phyloP scores from a whole-genome alignment of 352 stramenopile genomes.

The Pythium graminicola region DNA sequence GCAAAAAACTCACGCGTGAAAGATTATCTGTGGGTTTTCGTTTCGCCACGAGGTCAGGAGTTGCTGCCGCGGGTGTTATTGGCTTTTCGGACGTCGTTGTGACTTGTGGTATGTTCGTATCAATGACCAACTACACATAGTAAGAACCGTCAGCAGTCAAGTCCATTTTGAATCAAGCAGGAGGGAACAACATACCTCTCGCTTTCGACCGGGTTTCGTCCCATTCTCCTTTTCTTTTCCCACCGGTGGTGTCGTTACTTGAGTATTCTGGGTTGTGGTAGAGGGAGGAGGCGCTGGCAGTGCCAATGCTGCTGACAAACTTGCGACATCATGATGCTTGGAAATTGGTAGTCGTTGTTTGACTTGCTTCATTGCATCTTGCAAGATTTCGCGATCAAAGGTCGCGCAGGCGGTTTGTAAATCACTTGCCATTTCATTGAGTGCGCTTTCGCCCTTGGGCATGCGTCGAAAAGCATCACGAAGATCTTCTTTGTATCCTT shows the following conservation, averaged over 20 bases:
- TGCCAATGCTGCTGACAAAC: not conserved
- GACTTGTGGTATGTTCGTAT: slow-evolving; percentile 3
- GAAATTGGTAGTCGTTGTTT: slow-evolving; percentile 35
- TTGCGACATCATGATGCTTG: slow-evolving; percentile 26
- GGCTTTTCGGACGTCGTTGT: not conserved
- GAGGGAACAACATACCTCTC: slow-evolving; percentile 8
- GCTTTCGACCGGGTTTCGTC: slow-evolving; percentile 12
- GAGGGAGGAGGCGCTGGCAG: not conserved
- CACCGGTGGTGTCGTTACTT: not conserved
- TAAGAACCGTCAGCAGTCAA: not conserved
- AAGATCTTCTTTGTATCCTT: slow-evolving; percentile 34
- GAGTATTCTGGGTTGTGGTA: not conserved
- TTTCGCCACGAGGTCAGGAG: slow-evolving; percentile 23
- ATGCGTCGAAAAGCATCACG: slow-evolving; percentile 25
- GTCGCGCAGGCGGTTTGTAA: slow-evolving; percentile 6
- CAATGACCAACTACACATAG: slow-evolving; percentile 11
- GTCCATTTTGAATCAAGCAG: not conserved
- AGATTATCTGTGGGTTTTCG: slow-evolving; percentile 21
- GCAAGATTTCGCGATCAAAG: slow-evolving; percentile 27
- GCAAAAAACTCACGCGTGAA: slow-evolving; percentile 36
- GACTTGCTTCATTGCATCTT: slow-evolving; percentile 34
- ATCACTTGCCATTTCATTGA: slow-evolving; percentile 17
- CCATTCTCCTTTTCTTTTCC: slow-evolving; percentile 18
- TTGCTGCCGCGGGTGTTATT: slow-evolving; percentile 16
- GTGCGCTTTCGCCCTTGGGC: slow-evolving; percentile 21